Conservation (phyloP, 257 asterid genomes). For the Schizonepeta tenuifolia region DNA sequence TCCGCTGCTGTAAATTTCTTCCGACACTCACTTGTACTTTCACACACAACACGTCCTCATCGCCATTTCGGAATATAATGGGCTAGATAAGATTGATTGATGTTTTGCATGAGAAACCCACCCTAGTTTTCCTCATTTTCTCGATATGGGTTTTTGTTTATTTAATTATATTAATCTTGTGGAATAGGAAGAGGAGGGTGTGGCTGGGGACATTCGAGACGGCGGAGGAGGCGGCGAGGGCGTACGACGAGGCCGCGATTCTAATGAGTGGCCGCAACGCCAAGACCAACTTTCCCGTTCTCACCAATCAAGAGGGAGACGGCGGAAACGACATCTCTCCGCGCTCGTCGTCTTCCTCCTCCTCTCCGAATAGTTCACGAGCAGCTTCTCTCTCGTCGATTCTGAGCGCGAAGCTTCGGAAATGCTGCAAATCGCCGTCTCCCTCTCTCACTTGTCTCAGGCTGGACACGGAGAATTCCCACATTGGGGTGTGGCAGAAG, state of each 20-base stretch:
- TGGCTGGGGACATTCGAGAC: conserved; percentile 91
- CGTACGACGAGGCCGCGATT: conserved; percentile 81
- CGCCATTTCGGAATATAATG: not conserved
- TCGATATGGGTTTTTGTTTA: not conserved
- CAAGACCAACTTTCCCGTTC: conserved; percentile 71
- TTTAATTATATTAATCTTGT: not conserved
- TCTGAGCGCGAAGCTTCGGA: conserved; percentile 72
- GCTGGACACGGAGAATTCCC: conserved; percentile 79
- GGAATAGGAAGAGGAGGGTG: conserved; percentile 78
- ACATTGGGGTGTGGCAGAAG: conserved; percentile 95
- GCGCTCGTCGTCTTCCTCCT: conserved; percentile 25
- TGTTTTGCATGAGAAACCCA: not conserved
- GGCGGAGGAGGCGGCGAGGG: conserved; percentile 87
- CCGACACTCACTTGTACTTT: not conserved
- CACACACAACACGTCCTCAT: not conserved
- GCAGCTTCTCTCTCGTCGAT: conserved; percentile 57
- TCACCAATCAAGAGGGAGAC: conserved; percentile 47
- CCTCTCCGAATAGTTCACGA: conserved; percentile 31
- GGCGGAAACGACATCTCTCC: conserved; percentile 28
- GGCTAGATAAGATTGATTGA: no score
- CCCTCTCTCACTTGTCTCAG: conserved; percentile 86
- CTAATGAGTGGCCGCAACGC: conserved; percentile 81
- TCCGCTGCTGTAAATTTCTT: conserved; percentile 63
- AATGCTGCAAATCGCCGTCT: conserved; percentile 76
- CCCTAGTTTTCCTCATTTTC: not conserved